A percentile compares a stretch with the other conserved stretches of the same genome.
Conservation (phyloP, 2,329 filamentous ascomycete genomes). For the Fusarium haematococcum region DNA sequence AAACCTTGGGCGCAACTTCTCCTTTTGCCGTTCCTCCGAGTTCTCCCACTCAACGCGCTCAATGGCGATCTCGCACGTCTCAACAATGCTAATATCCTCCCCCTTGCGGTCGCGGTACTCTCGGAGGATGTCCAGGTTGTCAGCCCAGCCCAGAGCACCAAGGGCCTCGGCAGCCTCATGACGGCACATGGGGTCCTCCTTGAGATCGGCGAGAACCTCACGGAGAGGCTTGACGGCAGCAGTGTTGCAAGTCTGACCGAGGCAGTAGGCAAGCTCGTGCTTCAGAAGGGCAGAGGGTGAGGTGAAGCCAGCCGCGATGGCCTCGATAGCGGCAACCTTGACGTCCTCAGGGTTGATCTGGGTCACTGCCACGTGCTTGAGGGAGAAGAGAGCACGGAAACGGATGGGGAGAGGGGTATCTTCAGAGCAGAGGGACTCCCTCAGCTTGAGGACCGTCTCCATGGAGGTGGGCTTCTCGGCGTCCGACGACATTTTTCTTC, state of each 20-base stretch:
- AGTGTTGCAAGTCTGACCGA: constrained; percentile 87
- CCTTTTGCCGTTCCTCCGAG: constrained; percentile 75
- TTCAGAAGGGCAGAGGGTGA: constrained; percentile 92
- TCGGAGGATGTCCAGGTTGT: constrained; percentile 79
- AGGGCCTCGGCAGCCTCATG: constrained; percentile 97
- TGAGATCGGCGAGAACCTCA: constrained; percentile 77
- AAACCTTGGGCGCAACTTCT: constrained; percentile 86
- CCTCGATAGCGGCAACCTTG: constrained; percentile 69
- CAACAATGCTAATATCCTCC: constrained; percentile 84
- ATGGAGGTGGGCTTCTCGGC: constrained; percentile 32
- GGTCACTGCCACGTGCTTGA: constrained; percentile 89
- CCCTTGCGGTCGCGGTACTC: constrained; percentile 78
- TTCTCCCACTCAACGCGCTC: constrained; percentile 95
- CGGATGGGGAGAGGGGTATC: constrained; percentile 84
- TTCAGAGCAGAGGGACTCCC: constrained; percentile 84
- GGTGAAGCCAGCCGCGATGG: constrained; percentile 87
- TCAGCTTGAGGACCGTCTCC: constrained; percentile 71
- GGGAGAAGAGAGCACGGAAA: constrained; percentile 96
- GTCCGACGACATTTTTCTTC: constrained; percentile 43
- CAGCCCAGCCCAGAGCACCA: constrained; percentile 82
- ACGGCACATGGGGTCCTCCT: constrained; percentile 94
- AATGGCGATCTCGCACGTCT: constrained; percentile 97
- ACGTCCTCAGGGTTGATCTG: constrained; percentile 69
- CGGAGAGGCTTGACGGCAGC: constrained; percentile 80
- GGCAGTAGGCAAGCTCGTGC: constrained; percentile 96